phyloP scores from a whole-genome alignment of 345 rosid species.

The Conringia planisiliqua region DNA sequence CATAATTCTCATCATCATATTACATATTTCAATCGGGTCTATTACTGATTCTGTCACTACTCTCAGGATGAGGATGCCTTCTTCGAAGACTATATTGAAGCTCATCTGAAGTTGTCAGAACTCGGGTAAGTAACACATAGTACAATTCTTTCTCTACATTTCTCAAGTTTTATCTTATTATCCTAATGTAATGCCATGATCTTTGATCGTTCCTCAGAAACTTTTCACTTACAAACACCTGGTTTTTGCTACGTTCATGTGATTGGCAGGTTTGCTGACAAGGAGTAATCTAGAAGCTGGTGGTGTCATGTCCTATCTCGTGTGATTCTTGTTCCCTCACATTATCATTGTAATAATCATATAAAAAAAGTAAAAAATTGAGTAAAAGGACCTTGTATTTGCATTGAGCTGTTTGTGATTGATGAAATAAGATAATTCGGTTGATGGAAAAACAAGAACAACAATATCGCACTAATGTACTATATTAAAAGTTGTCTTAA shows the following conservation, averaged over 20 bases:
- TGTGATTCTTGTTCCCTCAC: not conserved
- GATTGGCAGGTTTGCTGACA: constrained; percentile 22
- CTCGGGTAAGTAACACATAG: constrained; percentile 49
- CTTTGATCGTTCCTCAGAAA: not conserved
- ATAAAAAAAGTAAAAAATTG: not conserved
- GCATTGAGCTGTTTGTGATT: not conserved
- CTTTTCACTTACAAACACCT: not conserved
- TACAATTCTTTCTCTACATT: not conserved
- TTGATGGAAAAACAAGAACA: not conserved
- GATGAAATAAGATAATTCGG: not conserved
- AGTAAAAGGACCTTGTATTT: not conserved
- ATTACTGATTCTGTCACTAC: not conserved
- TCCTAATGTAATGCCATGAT: not conserved
- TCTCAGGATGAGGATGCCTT: constrained; percentile 76
- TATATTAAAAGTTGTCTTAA: not conserved
- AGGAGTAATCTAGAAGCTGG: constrained; percentile 4
- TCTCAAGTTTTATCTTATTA: not conserved
- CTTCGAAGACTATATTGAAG: constrained; percentile 65
- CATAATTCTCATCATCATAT: not conserved
- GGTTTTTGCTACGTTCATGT: not conserved
- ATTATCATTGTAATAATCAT: not conserved
- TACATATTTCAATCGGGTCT: not conserved
- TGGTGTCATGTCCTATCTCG: not conserved
- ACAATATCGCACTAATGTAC: not conserved
- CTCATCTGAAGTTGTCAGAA: constrained; percentile 80